Percentiles rank a stretch among this genome's conserved stretches.
Conservation (phyloP, 208 protist species). For the Acanthamoeba healyi region DNA sequence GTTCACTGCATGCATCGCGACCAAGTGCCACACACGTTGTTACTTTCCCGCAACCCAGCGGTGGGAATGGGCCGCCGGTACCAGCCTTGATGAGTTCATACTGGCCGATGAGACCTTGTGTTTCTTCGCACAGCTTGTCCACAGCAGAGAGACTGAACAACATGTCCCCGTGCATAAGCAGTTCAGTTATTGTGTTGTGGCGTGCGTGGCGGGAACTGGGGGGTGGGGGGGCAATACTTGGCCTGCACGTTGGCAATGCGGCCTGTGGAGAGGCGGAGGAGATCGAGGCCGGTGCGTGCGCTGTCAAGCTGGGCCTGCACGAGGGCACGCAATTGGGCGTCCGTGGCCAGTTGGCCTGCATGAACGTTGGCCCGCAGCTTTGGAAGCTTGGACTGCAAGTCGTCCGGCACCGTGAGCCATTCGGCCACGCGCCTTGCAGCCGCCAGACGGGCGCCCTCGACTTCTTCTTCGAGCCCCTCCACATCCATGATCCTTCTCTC, state of each 20-base stretch:
- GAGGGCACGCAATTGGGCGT: slow-evolving; percentile 41
- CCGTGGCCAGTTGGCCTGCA: background rate
- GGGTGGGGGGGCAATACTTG: too few relatives aligned
- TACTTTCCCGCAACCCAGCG: too few relatives aligned
- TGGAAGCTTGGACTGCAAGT: slow-evolving; percentile 47
- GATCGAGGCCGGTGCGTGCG: slow-evolving; percentile 6
- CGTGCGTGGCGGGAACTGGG: too few relatives aligned
- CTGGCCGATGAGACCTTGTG: slow-evolving; percentile 56
- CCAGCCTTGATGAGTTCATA: slow-evolving; percentile 57
- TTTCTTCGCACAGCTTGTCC: slow-evolving; percentile 6
- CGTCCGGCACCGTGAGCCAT: slow-evolving; percentile 44
- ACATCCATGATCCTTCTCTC: too few relatives aligned
- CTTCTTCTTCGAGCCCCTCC: slow-evolving; percentile 26
- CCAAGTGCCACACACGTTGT: background rate
- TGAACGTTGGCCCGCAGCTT: slow-evolving; percentile 41
- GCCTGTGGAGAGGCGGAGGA: background rate
- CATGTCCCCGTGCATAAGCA: too few relatives aligned
- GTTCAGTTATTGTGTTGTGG: too few relatives aligned
- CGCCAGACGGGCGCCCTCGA: background rate
- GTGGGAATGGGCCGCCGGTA: background rate
- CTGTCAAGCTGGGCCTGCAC: slow-evolving; percentile 50
- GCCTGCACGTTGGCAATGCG: slow-evolving; percentile 9
- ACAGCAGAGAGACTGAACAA: background rate
- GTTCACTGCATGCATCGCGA: background rate
- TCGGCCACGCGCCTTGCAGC: slow-evolving; percentile 4